Conservation (phyloP, 2,329 filamentous ascomycete genomes). For the Gyromitra esculenta region DNA sequence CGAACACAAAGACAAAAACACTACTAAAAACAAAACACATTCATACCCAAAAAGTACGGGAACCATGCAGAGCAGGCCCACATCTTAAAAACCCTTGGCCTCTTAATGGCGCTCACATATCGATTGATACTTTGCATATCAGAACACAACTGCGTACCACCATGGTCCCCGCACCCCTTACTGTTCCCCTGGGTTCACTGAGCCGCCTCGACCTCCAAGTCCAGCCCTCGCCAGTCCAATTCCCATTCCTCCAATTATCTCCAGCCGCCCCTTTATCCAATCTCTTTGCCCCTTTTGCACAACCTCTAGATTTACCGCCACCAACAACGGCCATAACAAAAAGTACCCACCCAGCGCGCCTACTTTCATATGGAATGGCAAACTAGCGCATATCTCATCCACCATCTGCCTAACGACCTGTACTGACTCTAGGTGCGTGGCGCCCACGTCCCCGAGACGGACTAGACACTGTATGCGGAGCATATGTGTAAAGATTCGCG, state of each 20-base stretch:
- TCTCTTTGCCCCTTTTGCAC: not conserved
- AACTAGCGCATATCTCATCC: not conserved
- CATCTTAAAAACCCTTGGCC: no score
- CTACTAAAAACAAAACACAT: no score
- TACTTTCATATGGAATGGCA: not conserved
- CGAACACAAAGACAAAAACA: no score
- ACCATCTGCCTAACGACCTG: not conserved
- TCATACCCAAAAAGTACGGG: no score
- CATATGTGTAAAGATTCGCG: not conserved
- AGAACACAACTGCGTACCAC: no score
- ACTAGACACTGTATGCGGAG: not conserved
- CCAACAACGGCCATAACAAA: not conserved
- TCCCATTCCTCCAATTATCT: not conserved
- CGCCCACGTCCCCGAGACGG: not conserved
- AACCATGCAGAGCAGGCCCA: no score
- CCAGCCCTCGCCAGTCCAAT: not conserved
- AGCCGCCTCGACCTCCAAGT: not conserved
- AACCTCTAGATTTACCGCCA: not conserved
- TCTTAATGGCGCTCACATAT: no score
- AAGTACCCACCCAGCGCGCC: not conserved
- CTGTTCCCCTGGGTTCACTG: no score
- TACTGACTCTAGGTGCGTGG: not conserved
- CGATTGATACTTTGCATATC: no score
- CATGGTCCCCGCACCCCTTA: no score
- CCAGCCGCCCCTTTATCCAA: not conserved